Evolutionary conservation across 192 early-diverging fungal genomes (phyloP).

Genomic region (Allomyces javanicus): DNA sequence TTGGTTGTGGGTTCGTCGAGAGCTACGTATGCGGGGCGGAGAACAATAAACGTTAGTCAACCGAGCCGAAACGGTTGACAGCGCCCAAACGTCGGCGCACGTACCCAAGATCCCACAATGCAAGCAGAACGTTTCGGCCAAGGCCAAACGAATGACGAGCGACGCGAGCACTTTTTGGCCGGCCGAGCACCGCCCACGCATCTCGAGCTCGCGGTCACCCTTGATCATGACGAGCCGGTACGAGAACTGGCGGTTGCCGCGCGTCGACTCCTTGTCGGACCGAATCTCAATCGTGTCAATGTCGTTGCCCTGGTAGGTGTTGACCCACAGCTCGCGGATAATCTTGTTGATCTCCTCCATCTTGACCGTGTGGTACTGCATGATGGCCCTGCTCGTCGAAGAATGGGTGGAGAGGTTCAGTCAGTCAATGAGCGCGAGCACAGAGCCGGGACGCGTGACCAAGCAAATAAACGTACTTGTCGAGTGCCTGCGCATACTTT

Average conservation of each 20-base stretch:
- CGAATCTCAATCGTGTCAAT: slow-evolving; percentile 94
- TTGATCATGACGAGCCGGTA: slow-evolving; percentile 78
- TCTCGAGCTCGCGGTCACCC: slow-evolving; percentile 59
- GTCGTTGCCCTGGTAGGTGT: slow-evolving; percentile 87
- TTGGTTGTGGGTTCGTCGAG: slow-evolving; percentile 98
- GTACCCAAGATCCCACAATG: slow-evolving; percentile 63
- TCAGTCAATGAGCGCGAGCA: not conserved
- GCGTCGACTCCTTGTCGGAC: slow-evolving; percentile 54
- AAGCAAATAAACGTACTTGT: slow-evolving; percentile 18
- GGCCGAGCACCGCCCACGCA: slow-evolving; percentile 88
- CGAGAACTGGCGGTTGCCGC: slow-evolving; percentile 40
- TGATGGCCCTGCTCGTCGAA: slow-evolving; percentile 37
- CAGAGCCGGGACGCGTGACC: not conserved
- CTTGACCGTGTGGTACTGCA: slow-evolving; percentile 75
- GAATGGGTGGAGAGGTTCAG: not conserved
- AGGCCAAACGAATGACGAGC: slow-evolving; percentile 83
- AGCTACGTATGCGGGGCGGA: slow-evolving; percentile 12
- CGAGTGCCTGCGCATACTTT: slow-evolving; percentile 64
- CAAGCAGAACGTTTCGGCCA: slow-evolving; percentile 85
- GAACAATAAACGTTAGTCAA: not conserved
- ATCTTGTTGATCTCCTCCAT: slow-evolving; percentile 96
- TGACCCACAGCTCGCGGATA: slow-evolving; percentile 89
- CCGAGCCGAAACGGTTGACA: not conserved
- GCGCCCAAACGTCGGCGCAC: not conserved
- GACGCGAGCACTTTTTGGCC: slow-evolving; percentile 93